Base-by-base conservation (phyloP, 2,329 filamentous ascomycete genomes). In the Diaporthe capsici region DNA sequence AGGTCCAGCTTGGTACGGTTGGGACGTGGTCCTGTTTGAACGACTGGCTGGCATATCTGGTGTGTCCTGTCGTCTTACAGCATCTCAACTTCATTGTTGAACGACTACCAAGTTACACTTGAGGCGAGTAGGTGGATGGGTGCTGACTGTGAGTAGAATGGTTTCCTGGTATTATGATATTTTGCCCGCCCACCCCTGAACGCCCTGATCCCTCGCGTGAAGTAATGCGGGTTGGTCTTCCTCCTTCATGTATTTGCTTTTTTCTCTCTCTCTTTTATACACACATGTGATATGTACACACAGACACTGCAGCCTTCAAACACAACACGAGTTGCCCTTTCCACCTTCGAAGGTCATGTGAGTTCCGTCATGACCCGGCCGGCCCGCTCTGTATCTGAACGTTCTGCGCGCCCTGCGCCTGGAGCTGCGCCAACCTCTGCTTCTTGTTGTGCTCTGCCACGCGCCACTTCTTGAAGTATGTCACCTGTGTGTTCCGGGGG, bases 401-500 rank as follows among this genome's bases (percentile, higher is more conserved):
- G 84, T 90, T 88, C 78, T 89, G 87, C 17, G 94, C 94, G 78
- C 94, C 94, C 83, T 96, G 93, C 63, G 88, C 89, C 82, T 93
- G 89, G 80, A 98, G 90, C 82, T 92, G 91, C 80, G 94, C 93
- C 78, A 98, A 87, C 34, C 95, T 94, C 85, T 92, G 88, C 81
- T 94, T 93, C 85, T 96, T 95, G 80, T 98, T 94, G 82, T 94
- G 90, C 80, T 99, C 97, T 86, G 97, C 96, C 49, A 98, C 95
- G 81, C 97, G 90, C 86, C 95, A 94, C 85, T 98, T 96, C 88
- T 98, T 98, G 86, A 99, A 99, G 85, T 99, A 98, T 85, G 95
- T 95, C 77, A 98, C 94, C 95, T 97, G 5, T 28, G 80, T 72
- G 37, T 37, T 13, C 34, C n/a, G n/a, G 22, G 6, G 25, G 28